Evolutionary conservation across 345 rosid species (phyloP), one percentile per base, ranked within the genome.

Genomic region (Excoecaria agallocha): DNA sequence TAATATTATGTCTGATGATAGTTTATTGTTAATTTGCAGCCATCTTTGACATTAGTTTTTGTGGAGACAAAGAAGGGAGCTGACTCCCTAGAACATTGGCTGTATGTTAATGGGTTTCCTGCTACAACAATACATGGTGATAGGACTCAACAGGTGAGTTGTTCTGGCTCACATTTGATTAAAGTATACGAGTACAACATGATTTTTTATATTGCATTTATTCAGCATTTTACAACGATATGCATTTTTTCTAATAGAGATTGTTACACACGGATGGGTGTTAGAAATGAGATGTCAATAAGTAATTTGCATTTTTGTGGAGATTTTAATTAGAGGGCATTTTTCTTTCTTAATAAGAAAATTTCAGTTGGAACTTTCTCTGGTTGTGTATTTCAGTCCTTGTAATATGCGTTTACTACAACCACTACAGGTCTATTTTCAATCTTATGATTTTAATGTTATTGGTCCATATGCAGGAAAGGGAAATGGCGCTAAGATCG

Each of bases 1-100:
- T 25, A 1, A 15, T 70, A n/a, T 49, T 50, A 12, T 16, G 16
- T 71, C n/a, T 62, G 24, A 11, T 69, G 24, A 52, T 50, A 15
- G 25, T 12, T 37, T 74, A 39, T 48, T 63, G n/a, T 17, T 74
- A 12, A 46, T 71, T 86, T 84, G 76, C 96, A 95, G 98, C 99
- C 89, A 85, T 85, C 98, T 58, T 85, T 95, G 83, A 93, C 99
- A n/a, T 88, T 95, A 77, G 99, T 95, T 62, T 95, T 95, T 83
- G 99, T 95, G 80, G 99, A 95, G 93, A 95, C 99, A 15, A 95
- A 93, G 89, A 95, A 87, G 75, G 98, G 96, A 38, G 99, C 99
- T 24, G 99, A 95, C 79, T 82, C 96, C 25, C 80, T 95, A 77
- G 99, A 93, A 84, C 84, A 93, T 75, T 95, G 98, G 99, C 66